phyloP scores from a whole-genome alignment of 495 filamentous ascomycete genomes.

The Jackrogersella minutella region DNA sequence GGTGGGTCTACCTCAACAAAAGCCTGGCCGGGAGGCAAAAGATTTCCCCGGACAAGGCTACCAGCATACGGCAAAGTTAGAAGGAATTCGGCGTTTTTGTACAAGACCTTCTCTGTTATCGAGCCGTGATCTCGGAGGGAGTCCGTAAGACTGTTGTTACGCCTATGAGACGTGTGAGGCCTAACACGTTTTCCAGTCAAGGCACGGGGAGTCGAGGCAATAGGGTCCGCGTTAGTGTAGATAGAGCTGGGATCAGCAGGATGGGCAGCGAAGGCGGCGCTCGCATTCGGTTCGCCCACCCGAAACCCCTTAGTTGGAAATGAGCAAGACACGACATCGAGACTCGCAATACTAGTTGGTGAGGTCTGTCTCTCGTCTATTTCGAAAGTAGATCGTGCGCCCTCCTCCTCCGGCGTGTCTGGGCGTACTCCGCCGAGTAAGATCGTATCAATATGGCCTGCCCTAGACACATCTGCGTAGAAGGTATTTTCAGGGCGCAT shows the following conservation, averaged over 20 bases:
- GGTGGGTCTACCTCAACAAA: conserved; percentile 77
- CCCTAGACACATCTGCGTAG: conserved; percentile 57
- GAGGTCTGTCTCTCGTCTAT: conserved; percentile 52
- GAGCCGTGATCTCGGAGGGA: conserved; percentile 78
- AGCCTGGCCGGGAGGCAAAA: conserved; percentile 77
- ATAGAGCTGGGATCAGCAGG: conserved; percentile 65
- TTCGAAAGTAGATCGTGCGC: conserved; percentile 28
- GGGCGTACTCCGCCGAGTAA: conserved; percentile 51
- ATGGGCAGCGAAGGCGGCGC: conserved; percentile 65
- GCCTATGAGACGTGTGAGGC: conserved; percentile 56
- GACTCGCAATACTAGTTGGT: conserved; percentile 60
- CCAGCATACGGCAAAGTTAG: conserved; percentile 76
- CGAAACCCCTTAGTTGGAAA: conserved; percentile 72
- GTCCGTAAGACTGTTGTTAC: conserved; percentile 74
- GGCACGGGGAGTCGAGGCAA: conserved; percentile 61
- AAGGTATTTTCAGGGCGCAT: conserved; percentile 49
- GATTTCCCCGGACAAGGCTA: conserved; percentile 82
- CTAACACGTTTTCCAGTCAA: conserved; percentile 62
- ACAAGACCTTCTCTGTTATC: conserved; percentile 56
- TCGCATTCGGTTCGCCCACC: conserved; percentile 52
- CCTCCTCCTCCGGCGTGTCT: conserved; percentile 53
- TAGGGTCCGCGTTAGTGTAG: conserved; percentile 52
- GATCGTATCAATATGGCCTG: conserved; percentile 56
- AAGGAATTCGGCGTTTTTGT: conserved; percentile 64
- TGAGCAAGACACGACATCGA: conserved; percentile 81